A percentile compares a stretch with the other conserved stretches of the same genome.
Conservation (phyloP, 768 basidiomycete genomes). For the Psilocybe tampanensis region DNA sequence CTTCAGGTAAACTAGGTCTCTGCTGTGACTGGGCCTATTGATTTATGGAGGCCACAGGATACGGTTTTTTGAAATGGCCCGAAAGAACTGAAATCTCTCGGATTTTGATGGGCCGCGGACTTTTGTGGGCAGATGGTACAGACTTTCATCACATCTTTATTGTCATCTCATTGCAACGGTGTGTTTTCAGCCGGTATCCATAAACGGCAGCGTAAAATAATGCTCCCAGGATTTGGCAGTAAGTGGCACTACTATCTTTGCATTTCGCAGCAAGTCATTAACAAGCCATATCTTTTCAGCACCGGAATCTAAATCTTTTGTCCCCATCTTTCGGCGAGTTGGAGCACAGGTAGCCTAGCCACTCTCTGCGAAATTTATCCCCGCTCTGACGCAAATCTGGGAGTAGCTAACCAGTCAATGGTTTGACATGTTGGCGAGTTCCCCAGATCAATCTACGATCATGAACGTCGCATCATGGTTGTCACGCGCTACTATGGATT, state of each 20-base stretch:
- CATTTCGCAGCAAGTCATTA: background rate
- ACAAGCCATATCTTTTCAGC: slow-evolving; percentile 20
- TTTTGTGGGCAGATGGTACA: slow-evolving; percentile 57
- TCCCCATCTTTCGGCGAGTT: slow-evolving; percentile 48
- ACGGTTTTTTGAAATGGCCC: slow-evolving; percentile 54
- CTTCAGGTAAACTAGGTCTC: slow-evolving; percentile 39
- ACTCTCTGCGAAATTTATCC: slow-evolving; percentile 11
- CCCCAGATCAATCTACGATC: slow-evolving; percentile 38
- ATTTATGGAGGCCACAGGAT: slow-evolving; percentile 33
- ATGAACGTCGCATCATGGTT: slow-evolving; percentile 55
- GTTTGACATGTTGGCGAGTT: slow-evolving; percentile 51
- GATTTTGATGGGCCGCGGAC: slow-evolving; percentile 52
- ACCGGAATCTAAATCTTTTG: slow-evolving; percentile 51
- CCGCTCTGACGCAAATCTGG: background rate
- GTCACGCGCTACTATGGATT: slow-evolving; percentile 51
- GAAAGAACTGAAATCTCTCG: slow-evolving; percentile 52
- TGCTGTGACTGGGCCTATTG: background rate
- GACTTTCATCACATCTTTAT: background rate
- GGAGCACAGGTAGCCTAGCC: slow-evolving; percentile 38
- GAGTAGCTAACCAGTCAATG: slow-evolving; percentile 49
- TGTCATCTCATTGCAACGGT: background rate
- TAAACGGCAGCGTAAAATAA: slow-evolving; percentile 53
- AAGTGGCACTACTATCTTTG: slow-evolving; percentile 4
- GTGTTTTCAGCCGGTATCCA: slow-evolving; percentile 41
- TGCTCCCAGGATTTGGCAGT: slow-evolving; percentile 60